A percentile compares a stretch with the other conserved stretches of the same genome.
These are phyloP conservation scores for Colletotrichum godetiae DNA, from an alignment of 2,329 filamentous ascomycete species.

Conservation along the genomic window DNA sequence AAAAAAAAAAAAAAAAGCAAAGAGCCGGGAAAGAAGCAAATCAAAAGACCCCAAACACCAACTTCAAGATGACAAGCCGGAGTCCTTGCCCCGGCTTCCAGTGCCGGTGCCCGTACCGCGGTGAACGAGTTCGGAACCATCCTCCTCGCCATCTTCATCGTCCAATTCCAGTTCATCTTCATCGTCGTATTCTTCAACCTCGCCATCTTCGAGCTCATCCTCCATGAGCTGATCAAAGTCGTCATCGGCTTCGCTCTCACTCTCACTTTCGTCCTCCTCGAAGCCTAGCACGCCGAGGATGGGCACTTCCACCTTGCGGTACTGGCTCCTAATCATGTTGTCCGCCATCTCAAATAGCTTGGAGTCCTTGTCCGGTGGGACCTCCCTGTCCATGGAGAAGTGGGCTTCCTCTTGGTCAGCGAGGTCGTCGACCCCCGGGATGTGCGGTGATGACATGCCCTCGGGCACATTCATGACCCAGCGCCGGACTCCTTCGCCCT, in stretches of 20 bases:
- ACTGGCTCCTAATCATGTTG: slow-evolving; percentile 60
- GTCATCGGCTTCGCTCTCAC: slow-evolving; percentile 40
- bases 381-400: slow-evolving; percentile 55
- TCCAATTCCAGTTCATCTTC: slow-evolving; percentile 38
- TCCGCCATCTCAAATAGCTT: slow-evolving; percentile 58
- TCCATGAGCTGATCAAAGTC: slow-evolving; percentile 41
- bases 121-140: slow-evolving; percentile 30
- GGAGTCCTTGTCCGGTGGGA: slow-evolving; percentile 52
- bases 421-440: slow-evolving; percentile 39
- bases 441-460: slow-evolving; percentile 45
- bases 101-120: slow-evolving; percentile 34
- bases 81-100: slow-evolving; percentile 32
- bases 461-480: slow-evolving; percentile 57
- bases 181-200: slow-evolving; percentile 41
- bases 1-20: not conserved
- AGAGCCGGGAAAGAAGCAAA: not conserved
- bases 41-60: slow-evolving; percentile 4
- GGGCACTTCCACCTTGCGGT: slow-evolving; percentile 57
- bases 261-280: slow-evolving; percentile 56
- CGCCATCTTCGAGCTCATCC: slow-evolving; percentile 42
- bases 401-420: slow-evolving; percentile 52
- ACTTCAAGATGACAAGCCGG: slow-evolving; percentile 33
- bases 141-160: slow-evolving; percentile 35
- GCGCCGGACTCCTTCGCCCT: slow-evolving; percentile 53
- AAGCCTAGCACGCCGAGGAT: slow-evolving; percentile 57